Conservation (phyloP, 345 rosid species). For the Anastatica hierochuntica region DNA sequence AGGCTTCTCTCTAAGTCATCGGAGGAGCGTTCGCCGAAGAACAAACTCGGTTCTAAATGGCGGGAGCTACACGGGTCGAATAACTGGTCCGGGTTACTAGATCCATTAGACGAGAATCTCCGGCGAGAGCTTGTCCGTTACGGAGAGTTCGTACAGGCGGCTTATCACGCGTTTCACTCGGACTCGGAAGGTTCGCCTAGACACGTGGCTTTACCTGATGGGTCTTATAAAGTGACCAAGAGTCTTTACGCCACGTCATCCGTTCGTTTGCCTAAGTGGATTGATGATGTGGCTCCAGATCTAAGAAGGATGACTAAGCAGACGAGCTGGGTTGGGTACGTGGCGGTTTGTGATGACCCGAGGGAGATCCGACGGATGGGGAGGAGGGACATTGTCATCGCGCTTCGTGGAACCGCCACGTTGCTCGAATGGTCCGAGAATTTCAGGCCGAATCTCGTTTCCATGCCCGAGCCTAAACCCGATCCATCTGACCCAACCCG, state of each 20-base stretch:
- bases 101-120: slow-evolving; percentile 39
- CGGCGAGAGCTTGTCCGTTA: slow-evolving; percentile 40
- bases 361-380: slow-evolving; percentile 92
- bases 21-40: slow-evolving; percentile 88
- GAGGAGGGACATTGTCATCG: slow-evolving; percentile 81
- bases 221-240: slow-evolving; percentile 62
- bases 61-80: slow-evolving; percentile 38
- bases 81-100: slow-evolving; percentile 41
- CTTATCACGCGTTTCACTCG: slow-evolving; percentile 58
- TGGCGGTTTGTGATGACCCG: slow-evolving; percentile 76
- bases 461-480: slow-evolving; percentile 19
- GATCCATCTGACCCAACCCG: slow-evolving; percentile 13
- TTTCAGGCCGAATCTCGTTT: slow-evolving; percentile 49
- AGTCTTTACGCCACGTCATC: slow-evolving; percentile 87
- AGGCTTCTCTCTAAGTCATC: slow-evolving; percentile 56
- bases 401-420: slow-evolving; percentile 87
- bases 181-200: slow-evolving; percentile 49
- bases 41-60: slow-evolving; percentile 68
- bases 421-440: slow-evolving; percentile 98
- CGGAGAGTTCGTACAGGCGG: slow-evolving; percentile 40
- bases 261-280: slow-evolving; percentile 73
- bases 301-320: slow-evolving; percentile 91
- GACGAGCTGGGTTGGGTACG: slow-evolving; percentile 91
- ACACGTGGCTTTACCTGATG: slow-evolving; percentile 57
- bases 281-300: slow-evolving; percentile 73